phyloP scores from a whole-genome alignment of 2,329 filamentous ascomycete species.

The Sclerotinia sclerotiorum region DNA sequence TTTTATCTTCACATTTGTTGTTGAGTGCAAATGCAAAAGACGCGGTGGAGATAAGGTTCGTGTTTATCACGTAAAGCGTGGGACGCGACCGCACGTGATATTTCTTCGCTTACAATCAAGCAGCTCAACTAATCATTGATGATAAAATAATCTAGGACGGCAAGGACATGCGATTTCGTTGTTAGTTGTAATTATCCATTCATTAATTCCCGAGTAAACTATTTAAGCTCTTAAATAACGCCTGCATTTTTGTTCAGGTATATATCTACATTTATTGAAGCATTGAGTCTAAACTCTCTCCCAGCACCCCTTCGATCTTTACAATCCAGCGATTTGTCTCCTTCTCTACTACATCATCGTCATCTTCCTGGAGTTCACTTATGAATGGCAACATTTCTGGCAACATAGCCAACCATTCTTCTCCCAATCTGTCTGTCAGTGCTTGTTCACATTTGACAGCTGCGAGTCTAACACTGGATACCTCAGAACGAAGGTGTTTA shows the following conservation, averaged over 20 bases:
- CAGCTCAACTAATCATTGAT: neutral
- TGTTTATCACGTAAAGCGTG: too few relatives aligned
- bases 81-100: conserved; percentile 13
- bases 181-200: conserved; percentile 1
- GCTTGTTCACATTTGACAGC: conserved; percentile 80
- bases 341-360: conserved; percentile 87
- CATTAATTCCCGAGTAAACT: conserved; percentile 14
- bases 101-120: neutral
- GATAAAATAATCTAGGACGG: neutral
- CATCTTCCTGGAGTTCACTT: conserved; percentile 92
- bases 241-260: conserved; percentile 20
- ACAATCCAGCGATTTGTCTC: conserved; percentile 90
- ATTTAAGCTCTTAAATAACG: conserved; percentile 4
- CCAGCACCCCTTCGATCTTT: conserved; percentile 83
- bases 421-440: conserved; percentile 76
- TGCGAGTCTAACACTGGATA: conserved; percentile 70
- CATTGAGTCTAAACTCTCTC: conserved; percentile 90
- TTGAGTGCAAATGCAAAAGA: conserved; percentile 3
- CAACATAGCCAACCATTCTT: conserved; percentile 89
- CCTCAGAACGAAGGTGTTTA: conserved; percentile 72
- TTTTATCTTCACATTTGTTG: conserved; percentile 26
- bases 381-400: conserved; percentile 97
- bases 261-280: conserved; percentile 59
- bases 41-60: conserved; percentile 13
- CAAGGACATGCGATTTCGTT: neutral